A percentile compares a stretch with the other conserved stretches of the same genome.
phyloP scores from a whole-genome alignment of 345 rosid species.

The Eutrema japonicum region DNA sequence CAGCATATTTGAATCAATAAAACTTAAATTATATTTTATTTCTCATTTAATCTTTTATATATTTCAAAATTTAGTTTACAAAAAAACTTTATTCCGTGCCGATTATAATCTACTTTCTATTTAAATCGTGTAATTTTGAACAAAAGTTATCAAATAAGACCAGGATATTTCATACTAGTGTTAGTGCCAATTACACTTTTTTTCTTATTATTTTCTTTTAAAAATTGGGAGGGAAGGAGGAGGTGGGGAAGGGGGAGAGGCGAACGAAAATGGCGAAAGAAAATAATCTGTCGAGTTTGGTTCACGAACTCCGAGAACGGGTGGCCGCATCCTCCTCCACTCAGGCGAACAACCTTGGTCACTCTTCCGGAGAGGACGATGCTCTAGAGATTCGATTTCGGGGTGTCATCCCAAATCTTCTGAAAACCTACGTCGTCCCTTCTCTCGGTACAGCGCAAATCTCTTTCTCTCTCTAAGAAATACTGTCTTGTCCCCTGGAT shows the following conservation, averaged over 20 bases:
- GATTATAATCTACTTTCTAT: too few relatives aligned
- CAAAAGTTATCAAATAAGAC: too few relatives aligned
- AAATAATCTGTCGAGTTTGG: slow-evolving; percentile 65
- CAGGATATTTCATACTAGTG: too few relatives aligned
- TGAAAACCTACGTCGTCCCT: slow-evolving; percentile 74
- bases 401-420: slow-evolving; percentile 77
- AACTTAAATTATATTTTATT: too few relatives aligned
- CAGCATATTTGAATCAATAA: too few relatives aligned
- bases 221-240: slow-evolving; percentile 40
- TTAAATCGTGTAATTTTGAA: too few relatives aligned
- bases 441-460: slow-evolving; percentile 58
- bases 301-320: slow-evolving; percentile 85
- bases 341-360: slow-evolving; percentile 44
- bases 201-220: slow-evolving; percentile 8
- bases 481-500: background rate
- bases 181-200: background rate
- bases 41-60: too few relatives aligned
- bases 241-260: background rate
- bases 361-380: slow-evolving; percentile 52
- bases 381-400: slow-evolving; percentile 72
- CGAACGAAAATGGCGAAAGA: slow-evolving; percentile 35
- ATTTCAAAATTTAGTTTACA: too few relatives aligned
- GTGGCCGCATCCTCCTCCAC: slow-evolving; percentile 73
- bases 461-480: background rate
- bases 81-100: too few relatives aligned